Conservation (phyloP, 1,284 basidiomycete genomes). For the Athelia sp. region DNA sequence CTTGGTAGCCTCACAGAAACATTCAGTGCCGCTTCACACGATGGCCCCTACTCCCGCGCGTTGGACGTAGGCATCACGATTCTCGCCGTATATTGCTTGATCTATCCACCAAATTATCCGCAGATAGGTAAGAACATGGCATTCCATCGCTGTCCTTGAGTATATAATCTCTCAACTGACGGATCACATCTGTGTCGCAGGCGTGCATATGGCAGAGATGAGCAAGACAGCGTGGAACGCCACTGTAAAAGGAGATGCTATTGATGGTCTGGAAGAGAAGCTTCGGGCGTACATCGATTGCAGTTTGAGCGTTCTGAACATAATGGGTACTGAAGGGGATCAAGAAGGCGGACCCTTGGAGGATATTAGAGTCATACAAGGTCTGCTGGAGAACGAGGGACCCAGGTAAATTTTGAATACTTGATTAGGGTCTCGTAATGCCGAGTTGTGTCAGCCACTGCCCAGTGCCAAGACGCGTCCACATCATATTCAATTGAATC, state of each 20-base stretch:
- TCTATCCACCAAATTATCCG: conserved; percentile 71
- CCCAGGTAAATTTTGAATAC: no score
- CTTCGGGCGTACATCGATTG: conserved; percentile 34
- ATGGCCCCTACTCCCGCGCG: conserved; percentile 48
- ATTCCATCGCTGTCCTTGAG: no score
- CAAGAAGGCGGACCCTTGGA: conserved; percentile 44
- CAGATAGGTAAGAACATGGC: conserved; percentile 60
- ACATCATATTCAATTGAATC: no score
- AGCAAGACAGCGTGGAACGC: conserved; percentile 73
- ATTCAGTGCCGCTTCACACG: conserved; percentile 65
- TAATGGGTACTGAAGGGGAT: conserved; percentile 59
- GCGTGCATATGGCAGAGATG: conserved; percentile 69
- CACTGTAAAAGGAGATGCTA: conserved; percentile 22
- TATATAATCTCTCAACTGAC: no score
- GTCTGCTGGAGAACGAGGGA: neutral
- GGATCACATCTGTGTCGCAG: conserved; percentile 32
- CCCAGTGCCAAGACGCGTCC: no score
- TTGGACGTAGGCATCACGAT: conserved; percentile 50
- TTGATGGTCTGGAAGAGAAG: conserved; percentile 13
- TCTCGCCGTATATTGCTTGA: conserved; percentile 56
- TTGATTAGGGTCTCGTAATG: no score
- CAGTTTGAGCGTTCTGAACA: conserved; percentile 34
- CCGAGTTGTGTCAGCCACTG: no score
- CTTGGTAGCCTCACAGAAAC: conserved; percentile 52
- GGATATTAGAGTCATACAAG: conserved; percentile 22